Percentiles rank a stretch among this genome's conserved stretches.
phyloP scores from a whole-genome alignment of 1,284 basidiomycete genomes.

The Neonothopanus nambi region DNA sequence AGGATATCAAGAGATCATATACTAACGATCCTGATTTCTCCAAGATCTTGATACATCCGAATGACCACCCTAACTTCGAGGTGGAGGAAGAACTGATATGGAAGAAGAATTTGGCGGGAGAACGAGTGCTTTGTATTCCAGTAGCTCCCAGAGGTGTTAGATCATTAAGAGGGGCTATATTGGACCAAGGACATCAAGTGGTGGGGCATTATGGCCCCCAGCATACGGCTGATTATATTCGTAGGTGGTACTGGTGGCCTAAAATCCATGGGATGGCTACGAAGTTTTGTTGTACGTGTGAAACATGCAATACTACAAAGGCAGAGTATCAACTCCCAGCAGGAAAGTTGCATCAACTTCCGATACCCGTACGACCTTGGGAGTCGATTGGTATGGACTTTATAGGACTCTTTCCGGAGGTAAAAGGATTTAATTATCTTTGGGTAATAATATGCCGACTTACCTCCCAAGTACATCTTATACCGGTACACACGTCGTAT shows the following conservation, averaged over 20 bases:
- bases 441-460: slow-evolving; percentile 22
- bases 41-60: slow-evolving; percentile 15
- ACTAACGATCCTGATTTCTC: slow-evolving; percentile 18
- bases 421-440: slow-evolving; percentile 20
- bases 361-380: slow-evolving; percentile 31
- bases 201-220: slow-evolving; percentile 22
- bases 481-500: too few relatives aligned
- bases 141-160: background rate
- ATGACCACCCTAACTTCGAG: slow-evolving; percentile 17
- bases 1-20: background rate
- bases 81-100: slow-evolving; percentile 24
- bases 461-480: slow-evolving; percentile 23
- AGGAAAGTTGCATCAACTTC: slow-evolving; percentile 26
- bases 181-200: slow-evolving; percentile 23
- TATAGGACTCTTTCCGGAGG: slow-evolving; percentile 30
- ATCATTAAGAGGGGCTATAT: slow-evolving; percentile 14
- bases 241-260: slow-evolving; percentile 28
- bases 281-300: slow-evolving; percentile 26
- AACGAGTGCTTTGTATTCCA: slow-evolving; percentile 18
- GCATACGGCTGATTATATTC: slow-evolving; percentile 23
- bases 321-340: slow-evolving; percentile 8
- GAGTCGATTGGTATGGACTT: slow-evolving; percentile 39
- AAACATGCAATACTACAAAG: slow-evolving; percentile 26
- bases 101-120: slow-evolving; percentile 14
- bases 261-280: slow-evolving; percentile 11